Evolutionary conservation across 352 stramenopile genomes (phyloP).

Genomic region (Globisporangium viniferum): DNA sequence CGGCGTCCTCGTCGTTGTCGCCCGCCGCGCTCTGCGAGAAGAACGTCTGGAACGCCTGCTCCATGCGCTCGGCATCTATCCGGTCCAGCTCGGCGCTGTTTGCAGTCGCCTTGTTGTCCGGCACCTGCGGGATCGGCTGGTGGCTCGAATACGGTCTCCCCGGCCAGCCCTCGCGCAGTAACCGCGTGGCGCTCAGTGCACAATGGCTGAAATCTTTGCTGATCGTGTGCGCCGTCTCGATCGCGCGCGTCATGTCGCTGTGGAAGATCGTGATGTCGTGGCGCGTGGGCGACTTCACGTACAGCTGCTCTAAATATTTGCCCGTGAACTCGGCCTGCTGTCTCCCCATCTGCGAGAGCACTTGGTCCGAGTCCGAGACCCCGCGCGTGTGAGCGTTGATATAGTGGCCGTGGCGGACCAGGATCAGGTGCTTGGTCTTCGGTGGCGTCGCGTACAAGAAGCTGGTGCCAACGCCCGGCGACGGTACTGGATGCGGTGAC

Average conservation of each 20-base stretch:
- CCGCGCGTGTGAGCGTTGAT: slow-evolving; percentile 69
- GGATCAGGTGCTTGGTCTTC: slow-evolving; percentile 68
- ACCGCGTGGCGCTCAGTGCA: slow-evolving; percentile 30
- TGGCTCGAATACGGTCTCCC: slow-evolving; percentile 54
- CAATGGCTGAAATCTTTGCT: slow-evolving; percentile 45
- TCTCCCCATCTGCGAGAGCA: slow-evolving; percentile 75
- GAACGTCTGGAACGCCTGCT: slow-evolving; percentile 53
- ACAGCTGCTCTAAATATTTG: slow-evolving; percentile 58
- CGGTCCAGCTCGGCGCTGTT: slow-evolving; percentile 26
- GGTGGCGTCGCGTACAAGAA: slow-evolving; percentile 55
- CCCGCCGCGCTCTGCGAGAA: slow-evolving; percentile 27
- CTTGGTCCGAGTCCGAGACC: slow-evolving; percentile 57
- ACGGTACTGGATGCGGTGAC: not conserved
- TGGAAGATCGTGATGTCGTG: slow-evolving; percentile 63
- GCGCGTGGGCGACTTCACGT: slow-evolving; percentile 49
- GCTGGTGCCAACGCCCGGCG: slow-evolving; percentile 22
- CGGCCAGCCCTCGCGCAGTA: slow-evolving; percentile 79
- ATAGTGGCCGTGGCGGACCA: slow-evolving; percentile 81
- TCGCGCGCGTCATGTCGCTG: slow-evolving; percentile 71
- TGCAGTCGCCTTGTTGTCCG: not conserved
- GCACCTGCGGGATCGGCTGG: slow-evolving; percentile 13
- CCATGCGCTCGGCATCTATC: slow-evolving; percentile 58
- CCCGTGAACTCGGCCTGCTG: slow-evolving; percentile 71
- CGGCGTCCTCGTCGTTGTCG: slow-evolving; percentile 26
- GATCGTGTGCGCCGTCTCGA: slow-evolving; percentile 71